phyloP scores from a whole-genome alignment of 140 eudicot genomes.

The Ambrosia hybrid region DNA sequence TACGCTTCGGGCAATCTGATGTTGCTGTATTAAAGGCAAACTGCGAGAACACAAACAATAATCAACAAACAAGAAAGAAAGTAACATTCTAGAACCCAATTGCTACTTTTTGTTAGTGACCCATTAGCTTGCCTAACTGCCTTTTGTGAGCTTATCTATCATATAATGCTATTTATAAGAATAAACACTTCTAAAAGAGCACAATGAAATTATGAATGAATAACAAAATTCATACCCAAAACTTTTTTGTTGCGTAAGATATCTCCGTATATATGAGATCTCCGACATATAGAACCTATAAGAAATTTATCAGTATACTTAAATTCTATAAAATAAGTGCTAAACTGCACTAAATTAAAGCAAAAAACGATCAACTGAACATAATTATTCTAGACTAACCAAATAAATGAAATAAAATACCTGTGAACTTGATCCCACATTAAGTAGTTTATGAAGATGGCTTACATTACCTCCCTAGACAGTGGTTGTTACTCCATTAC shows the following conservation, averaged over 20 bases:
- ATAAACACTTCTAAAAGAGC: neutral
- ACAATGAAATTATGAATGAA: conserved; percentile 16
- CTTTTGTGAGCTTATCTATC: conserved; percentile 1
- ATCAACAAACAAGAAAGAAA: neutral
- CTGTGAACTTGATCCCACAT: conserved; percentile 91
- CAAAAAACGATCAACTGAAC: neutral
- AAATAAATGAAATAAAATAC: conserved; percentile 26
- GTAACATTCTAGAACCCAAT: too few relatives aligned
- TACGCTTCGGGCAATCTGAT: conserved; percentile 70
- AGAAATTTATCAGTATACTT: conserved; percentile 12
- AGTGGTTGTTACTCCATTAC: too few relatives aligned
- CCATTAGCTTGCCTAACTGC: neutral
- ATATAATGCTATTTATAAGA: conserved; percentile 15
- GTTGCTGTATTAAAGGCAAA: conserved; percentile 75
- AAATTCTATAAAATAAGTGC: neutral
- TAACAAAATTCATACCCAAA: conserved; percentile 53
- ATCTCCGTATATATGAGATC: conserved; percentile 98
- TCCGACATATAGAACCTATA: conserved; percentile 91
- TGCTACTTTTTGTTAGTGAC: neutral
- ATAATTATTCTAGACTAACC: conserved; percentile 1
- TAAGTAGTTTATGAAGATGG: conserved; percentile 82
- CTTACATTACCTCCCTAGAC: conserved; percentile 99
- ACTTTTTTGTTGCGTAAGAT: conserved; percentile 91
- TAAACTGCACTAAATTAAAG: neutral
- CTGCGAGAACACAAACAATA: conserved; percentile 33